phyloP scores from a whole-genome alignment of 495 filamentous ascomycete species.

The Penicillium canariense region DNA sequence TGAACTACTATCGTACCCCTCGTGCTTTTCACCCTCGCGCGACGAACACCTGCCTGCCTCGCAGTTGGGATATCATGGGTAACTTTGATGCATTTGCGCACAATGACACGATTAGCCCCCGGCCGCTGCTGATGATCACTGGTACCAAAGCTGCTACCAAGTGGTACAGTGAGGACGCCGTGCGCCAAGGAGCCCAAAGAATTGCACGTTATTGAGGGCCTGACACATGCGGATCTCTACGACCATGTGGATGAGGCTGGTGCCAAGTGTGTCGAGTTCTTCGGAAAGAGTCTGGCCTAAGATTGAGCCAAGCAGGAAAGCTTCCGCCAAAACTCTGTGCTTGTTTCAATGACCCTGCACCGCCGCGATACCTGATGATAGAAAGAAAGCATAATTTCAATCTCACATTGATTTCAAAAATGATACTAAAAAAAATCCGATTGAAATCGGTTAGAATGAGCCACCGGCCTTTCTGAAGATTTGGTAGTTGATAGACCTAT shows the following conservation, averaged over 20 bases:
- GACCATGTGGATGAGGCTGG: slow-evolving; percentile 28
- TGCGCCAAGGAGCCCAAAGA: slow-evolving; percentile 40
- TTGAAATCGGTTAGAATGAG: too few species aligned
- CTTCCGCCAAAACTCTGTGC: too few species aligned
- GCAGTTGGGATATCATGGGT: slow-evolving; percentile 31
- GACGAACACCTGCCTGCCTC: slow-evolving; percentile 5
- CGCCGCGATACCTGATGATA: too few species aligned
- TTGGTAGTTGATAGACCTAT: too few species aligned
- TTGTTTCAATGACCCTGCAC: too few species aligned
- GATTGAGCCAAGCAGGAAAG: background rate
- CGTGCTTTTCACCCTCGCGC: slow-evolving; percentile 23
- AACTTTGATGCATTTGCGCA: slow-evolving; percentile 33
- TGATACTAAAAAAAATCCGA: too few species aligned
- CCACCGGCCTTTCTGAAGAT: too few species aligned
- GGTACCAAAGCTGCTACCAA: slow-evolving; percentile 31
- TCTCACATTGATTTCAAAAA: too few species aligned
- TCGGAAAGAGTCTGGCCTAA: slow-evolving; percentile 11
- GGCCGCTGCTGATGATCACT: slow-evolving; percentile 40
- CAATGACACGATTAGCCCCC: slow-evolving; percentile 26
- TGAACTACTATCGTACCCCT: slow-evolving; percentile 23
- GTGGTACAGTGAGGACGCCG: slow-evolving; percentile 30
- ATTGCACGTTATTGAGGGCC: slow-evolving; percentile 32
- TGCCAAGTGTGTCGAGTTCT: slow-evolving; percentile 36
- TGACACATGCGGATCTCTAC: slow-evolving; percentile 38
- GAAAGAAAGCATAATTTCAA: too few species aligned